Evolutionary conservation across 176 grass and related monocot genomes (phyloP).

Genomic region (Ensete ventricosum): DNA sequence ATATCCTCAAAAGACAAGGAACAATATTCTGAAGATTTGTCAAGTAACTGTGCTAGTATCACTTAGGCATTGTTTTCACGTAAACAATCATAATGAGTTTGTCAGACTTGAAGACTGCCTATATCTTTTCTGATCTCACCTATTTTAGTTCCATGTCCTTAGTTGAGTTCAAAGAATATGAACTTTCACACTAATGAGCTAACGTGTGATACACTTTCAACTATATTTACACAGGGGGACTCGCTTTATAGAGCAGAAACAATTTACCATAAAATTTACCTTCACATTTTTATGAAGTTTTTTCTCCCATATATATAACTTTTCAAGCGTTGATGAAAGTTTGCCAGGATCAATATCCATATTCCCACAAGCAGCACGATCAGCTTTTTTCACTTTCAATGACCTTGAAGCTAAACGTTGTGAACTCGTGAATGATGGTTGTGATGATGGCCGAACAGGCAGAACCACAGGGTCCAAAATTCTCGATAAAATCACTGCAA

Average conservation of each 20-base stretch:
- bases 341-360: conserved; percentile 43
- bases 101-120: background rate
- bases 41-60: background rate
- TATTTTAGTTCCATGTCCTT: too few species aligned
- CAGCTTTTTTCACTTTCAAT: conserved; percentile 18
- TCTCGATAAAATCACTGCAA: conserved; percentile 57
- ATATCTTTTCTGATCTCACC: background rate
- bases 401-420: conserved; percentile 26
- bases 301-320: conserved; percentile 76
- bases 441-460: conserved; percentile 32
- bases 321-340: conserved; percentile 69
- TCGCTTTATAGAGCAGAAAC: background rate
- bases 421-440: background rate
- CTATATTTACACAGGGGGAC: background rate
- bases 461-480: conserved; percentile 39
- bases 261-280: conserved; percentile 37
- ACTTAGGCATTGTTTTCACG: background rate
- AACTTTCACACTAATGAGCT: too few species aligned
- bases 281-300: conserved; percentile 73
- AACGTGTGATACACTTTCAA: background rate
- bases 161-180: too few species aligned
- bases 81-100: background rate
- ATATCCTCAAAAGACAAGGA: background rate
- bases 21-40: background rate
- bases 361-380: conserved; percentile 14